Evolutionary conservation across 805 yeast species (phyloP).

Genomic region (Jamesozyma hellenica): DNA sequence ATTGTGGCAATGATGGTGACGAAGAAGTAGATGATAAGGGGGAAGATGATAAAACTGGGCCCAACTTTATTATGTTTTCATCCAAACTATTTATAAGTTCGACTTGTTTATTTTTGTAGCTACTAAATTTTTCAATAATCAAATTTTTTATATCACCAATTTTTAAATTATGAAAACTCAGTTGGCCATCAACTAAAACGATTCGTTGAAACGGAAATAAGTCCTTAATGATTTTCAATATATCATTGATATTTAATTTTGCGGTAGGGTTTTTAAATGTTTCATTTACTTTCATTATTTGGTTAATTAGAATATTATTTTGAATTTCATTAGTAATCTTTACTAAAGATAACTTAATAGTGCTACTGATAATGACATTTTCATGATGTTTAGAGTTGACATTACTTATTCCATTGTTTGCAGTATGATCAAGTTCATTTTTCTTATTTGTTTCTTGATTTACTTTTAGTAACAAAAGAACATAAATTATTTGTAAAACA

Average conservation of each 20-base stretch:
- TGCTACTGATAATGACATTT: constrained; percentile 7
- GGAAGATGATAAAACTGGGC: neutral
- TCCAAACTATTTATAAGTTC: constrained; percentile 13
- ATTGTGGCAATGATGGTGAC: neutral
- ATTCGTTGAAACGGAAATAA: constrained; percentile 24
- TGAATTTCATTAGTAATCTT: constrained; percentile 27
- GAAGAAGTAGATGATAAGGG: neutral
- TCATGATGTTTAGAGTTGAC: neutral
- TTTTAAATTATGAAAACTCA: constrained; percentile 26
- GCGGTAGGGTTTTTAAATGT: constrained; percentile 3
- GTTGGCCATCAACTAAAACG: constrained; percentile 27
- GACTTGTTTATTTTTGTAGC: constrained; percentile 10
- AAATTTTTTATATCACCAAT: constrained; percentile 13
- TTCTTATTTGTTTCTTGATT: constrained; percentile 2
- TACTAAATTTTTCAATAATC: constrained; percentile 13
- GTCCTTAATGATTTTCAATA: constrained; percentile 20
- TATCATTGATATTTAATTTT: constrained; percentile 26
- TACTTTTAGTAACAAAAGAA: constrained; percentile 11
- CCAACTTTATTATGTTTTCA: constrained; percentile 11
- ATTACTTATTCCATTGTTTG: neutral
- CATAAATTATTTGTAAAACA: constrained; percentile 25
- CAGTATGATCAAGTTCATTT: neutral
- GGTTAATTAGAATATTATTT: constrained; percentile 21
- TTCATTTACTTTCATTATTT: constrained; percentile 15
- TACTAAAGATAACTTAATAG: constrained; percentile 24